These are phyloP conservation scores for Penicillium bovifimosum DNA, from an alignment of 495 filamentous ascomycete genomes.

Conservation along the genomic window DNA sequence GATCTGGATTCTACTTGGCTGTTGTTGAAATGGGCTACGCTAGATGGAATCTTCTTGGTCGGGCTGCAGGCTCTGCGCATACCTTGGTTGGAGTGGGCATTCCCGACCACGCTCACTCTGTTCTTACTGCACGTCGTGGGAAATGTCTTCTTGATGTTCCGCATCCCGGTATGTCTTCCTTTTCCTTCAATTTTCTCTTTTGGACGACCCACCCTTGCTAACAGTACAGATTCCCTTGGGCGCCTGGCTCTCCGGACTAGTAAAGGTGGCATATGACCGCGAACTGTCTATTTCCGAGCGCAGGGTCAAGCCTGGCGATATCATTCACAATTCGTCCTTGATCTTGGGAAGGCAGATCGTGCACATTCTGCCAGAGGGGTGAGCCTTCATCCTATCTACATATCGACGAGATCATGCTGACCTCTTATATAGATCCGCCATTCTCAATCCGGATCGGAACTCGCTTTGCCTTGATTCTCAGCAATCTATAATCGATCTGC, in stretches of 20 bases:
- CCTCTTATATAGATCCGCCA: slow-evolving; percentile 60
- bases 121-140: slow-evolving; percentile 64
- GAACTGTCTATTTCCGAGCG: slow-evolving; percentile 86
- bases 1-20: slow-evolving; percentile 76
- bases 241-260: slow-evolving; percentile 59
- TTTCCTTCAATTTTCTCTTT: not conserved
- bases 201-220: slow-evolving; percentile 9
- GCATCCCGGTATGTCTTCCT: slow-evolving; percentile 59
- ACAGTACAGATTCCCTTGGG: slow-evolving; percentile 55
- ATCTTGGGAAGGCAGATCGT: slow-evolving; percentile 95
- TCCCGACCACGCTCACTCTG: slow-evolving; percentile 57
- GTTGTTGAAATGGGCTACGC: slow-evolving; percentile 84
- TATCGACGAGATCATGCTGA: slow-evolving; percentile 15
- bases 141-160: slow-evolving; percentile 87
- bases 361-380: slow-evolving; percentile 95
- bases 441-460: slow-evolving; percentile 71
- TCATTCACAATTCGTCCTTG: slow-evolving; percentile 83
- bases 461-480: slow-evolving; percentile 72
- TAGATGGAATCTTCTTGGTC: slow-evolving; percentile 81
- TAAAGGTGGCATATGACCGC: slow-evolving; percentile 77
- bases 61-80: slow-evolving; percentile 78
- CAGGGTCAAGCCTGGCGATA: slow-evolving; percentile 76
- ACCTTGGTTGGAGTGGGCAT: slow-evolving; percentile 90
- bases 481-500: slow-evolving; percentile 57
- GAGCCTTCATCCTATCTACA: slow-evolving; percentile 24